These are phyloP conservation scores for Chenopodium quinoa DNA, from an alignment of 148 eudicot genomes.

Conservation along the genomic window DNA sequence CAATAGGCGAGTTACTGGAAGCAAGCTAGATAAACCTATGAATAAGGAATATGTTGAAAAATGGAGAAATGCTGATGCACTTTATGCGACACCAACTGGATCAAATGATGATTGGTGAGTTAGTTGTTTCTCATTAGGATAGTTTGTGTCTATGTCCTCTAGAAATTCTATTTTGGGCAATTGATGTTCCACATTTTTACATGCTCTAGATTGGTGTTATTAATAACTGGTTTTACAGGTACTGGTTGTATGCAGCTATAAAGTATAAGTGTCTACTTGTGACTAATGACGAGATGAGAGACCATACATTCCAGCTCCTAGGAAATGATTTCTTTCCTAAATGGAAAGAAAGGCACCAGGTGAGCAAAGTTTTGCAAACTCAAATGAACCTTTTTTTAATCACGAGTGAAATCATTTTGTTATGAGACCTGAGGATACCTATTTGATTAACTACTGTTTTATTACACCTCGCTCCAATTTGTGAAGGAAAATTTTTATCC, in stretches of 20 bases:
- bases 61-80: constrained; percentile 79
- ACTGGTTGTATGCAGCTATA: constrained; percentile 95
- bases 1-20: constrained; percentile 64
- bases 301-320: constrained; percentile 76
- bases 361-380: constrained; percentile 24
- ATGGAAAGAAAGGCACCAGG: constrained; percentile 99
- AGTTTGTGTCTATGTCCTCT: background rate
- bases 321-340: constrained; percentile 89
- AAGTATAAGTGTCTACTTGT: constrained; percentile 70
- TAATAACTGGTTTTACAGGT: constrained; percentile 48
- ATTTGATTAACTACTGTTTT: background rate
- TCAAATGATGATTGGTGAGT: constrained; percentile 96
- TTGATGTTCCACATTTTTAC: constrained; percentile 9
- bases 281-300: constrained; percentile 95
- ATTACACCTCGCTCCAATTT: background rate
- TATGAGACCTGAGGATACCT: background rate
- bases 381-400: too few relatives aligned
- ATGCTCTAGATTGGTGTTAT: constrained; percentile 8
- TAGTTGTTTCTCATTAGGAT: background rate
- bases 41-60: constrained; percentile 55
- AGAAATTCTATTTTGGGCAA: background rate
- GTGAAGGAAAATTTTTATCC: background rate
- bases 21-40: constrained; percentile 48
- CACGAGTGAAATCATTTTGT: background rate
- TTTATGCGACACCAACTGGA: constrained; percentile 88